A percentile compares a stretch with the other conserved stretches of the same genome.
These are phyloP conservation scores for Globisporangium perplexum DNA, from an alignment of 352 stramenopile species.

Conservation along the genomic window DNA sequence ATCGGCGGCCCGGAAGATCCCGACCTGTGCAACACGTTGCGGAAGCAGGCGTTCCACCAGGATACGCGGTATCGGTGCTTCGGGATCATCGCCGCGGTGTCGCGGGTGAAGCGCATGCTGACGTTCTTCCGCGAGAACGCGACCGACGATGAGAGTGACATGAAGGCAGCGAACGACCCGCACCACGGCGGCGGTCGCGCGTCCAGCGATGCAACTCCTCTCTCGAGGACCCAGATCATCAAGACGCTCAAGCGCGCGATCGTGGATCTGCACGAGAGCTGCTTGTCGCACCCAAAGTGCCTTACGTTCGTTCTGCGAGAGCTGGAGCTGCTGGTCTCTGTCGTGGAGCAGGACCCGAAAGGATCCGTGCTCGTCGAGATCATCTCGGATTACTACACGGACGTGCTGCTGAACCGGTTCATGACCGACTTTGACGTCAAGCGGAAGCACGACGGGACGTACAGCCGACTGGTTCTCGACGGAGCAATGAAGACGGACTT, in stretches of 20 bases:
- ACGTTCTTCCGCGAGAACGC: slow-evolving; percentile 20
- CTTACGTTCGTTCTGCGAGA: slow-evolving; percentile 43
- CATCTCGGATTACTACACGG: slow-evolving; percentile 39
- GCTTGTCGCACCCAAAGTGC: slow-evolving; percentile 21
- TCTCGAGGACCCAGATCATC: slow-evolving; percentile 6
- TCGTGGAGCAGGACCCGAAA: slow-evolving; percentile 17
- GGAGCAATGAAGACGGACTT: slow-evolving; percentile 34
- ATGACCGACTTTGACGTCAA: slow-evolving; percentile 34
- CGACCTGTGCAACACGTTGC: slow-evolving; percentile 42
- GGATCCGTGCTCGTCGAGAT: slow-evolving; percentile 22
- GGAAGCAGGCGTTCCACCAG: slow-evolving; percentile 53
- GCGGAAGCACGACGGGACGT: slow-evolving; percentile 16
- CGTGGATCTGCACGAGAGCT: slow-evolving; percentile 25
- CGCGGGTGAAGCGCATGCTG: slow-evolving; percentile 27
- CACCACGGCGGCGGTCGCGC: not conserved
- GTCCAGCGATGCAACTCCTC: not conserved
- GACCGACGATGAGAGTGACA: not conserved
- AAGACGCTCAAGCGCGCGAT: slow-evolving; percentile 19
- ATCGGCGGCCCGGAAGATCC: slow-evolving; percentile 39
- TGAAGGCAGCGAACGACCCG: slow-evolving; percentile 2
- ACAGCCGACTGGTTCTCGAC: slow-evolving; percentile 24
- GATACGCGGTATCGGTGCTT: slow-evolving; percentile 41
- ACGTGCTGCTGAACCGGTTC: slow-evolving; percentile 33
- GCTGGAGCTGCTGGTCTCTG: slow-evolving; percentile 23
- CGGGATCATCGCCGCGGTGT: slow-evolving; percentile 41